A percentile compares a stretch with the other conserved stretches of the same genome.
phyloP scores from a whole-genome alignment of 192 early-diverging fungal genomes.

The Borealophlyctis nickersoniae region DNA sequence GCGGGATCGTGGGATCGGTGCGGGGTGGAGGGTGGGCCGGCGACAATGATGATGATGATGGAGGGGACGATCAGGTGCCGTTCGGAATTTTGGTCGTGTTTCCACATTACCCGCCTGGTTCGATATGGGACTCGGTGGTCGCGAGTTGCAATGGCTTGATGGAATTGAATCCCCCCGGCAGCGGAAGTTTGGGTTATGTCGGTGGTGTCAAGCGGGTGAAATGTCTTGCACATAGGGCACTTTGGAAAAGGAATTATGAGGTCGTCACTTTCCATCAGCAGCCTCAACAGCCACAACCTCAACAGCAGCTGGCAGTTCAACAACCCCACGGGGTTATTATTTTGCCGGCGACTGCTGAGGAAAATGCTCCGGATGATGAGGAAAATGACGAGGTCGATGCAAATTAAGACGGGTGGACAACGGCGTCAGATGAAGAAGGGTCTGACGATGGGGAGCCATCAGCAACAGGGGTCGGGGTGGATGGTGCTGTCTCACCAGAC shows the following conservation, averaged over 20 bases:
- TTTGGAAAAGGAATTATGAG: slow-evolving; percentile 8
- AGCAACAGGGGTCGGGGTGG: too few species aligned
- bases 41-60: background rate
- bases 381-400: too few species aligned
- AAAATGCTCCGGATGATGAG: too few species aligned
- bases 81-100: slow-evolving; percentile 7
- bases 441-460: too few species aligned
- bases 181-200: slow-evolving; percentile 4
- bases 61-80: background rate
- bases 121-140: slow-evolving; percentile 6
- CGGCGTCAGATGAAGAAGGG: too few species aligned
- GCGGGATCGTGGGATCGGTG: background rate
- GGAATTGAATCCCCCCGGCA: background rate
- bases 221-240: slow-evolving; percentile 10
- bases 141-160: background rate
- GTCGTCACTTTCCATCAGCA: too few species aligned
- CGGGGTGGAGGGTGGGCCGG: background rate
- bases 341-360: too few species aligned
- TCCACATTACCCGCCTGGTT: slow-evolving; percentile 16
- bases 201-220: slow-evolving; percentile 7
- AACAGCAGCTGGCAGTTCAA: too few species aligned
- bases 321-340: too few species aligned
- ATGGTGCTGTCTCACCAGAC: too few species aligned
- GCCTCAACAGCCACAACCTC: too few species aligned
- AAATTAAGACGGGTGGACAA: too few species aligned